Evolutionary conservation across 2,329 filamentous ascomycete species (phyloP).

Genomic region (Chrysoporthe austroafricana): DNA sequence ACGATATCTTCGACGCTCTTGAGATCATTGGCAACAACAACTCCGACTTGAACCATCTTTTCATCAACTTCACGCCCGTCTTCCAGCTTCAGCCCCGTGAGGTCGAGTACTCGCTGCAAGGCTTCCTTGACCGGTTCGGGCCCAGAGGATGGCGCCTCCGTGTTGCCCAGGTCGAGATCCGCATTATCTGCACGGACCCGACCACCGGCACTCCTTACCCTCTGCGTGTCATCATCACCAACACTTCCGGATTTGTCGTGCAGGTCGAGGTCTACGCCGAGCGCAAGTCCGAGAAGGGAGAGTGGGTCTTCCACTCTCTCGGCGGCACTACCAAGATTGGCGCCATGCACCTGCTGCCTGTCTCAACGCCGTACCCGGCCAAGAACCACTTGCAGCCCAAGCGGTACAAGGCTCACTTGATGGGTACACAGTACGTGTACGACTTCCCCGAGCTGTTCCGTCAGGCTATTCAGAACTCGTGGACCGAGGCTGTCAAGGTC

Average conservation of each 20-base stretch:
- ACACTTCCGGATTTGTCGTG: conserved; percentile 97
- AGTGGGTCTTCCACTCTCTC: conserved; percentile 98
- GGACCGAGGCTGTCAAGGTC: conserved; percentile 75
- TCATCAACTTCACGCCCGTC: conserved; percentile 98
- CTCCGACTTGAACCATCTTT: conserved; percentile 99
- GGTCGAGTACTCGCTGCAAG: conserved; percentile 89
- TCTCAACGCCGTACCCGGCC: conserved; percentile 90
- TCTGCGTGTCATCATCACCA: conserved; percentile 93
- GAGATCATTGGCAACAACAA: conserved; percentile 99
- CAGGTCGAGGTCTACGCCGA: conserved; percentile 98
- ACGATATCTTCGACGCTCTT: conserved; percentile 94
- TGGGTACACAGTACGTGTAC: conserved; percentile 99
- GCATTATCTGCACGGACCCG: conserved; percentile 95
- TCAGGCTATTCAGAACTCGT: conserved; percentile 95
- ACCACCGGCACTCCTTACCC: conserved; percentile 83
- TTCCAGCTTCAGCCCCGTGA: conserved; percentile 90
- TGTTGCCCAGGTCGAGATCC: conserved; percentile 96
- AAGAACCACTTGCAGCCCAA: conserved; percentile 99
- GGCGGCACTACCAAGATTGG: conserved; percentile 94
- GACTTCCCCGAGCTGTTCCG: conserved; percentile 99
- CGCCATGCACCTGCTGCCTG: conserved; percentile 89
- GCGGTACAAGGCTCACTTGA: conserved; percentile 98
- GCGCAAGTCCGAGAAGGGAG: conserved; percentile 95
- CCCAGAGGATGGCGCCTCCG: conserved; percentile 94
- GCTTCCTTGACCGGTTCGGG: conserved; percentile 96